Evolutionary conservation across 176 grass and related monocot genomes (phyloP), one percentile per base, ranked within the genome.

Genomic region (Cymbopogon citratus): DNA sequence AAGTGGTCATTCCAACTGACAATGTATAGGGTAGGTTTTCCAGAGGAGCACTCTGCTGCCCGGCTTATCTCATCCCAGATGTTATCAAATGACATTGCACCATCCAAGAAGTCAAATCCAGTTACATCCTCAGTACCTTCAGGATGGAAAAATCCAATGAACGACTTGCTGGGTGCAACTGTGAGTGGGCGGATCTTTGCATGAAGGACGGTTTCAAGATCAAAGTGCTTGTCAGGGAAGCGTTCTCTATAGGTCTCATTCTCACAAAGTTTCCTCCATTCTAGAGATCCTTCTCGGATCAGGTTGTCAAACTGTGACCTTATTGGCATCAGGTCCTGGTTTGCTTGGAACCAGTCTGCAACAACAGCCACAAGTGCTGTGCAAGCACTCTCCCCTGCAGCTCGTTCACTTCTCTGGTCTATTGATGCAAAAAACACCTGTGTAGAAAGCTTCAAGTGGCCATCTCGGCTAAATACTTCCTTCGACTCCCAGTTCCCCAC

Each of bases 1-100:
- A 98, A 94, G 48, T 98, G 95, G 74, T 98, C 95, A 0, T 98
- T 98, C 95, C 95, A 98, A 71, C 95, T 98, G 49, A 98, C 90
- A 21, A 99, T 95, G 75, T 99, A 99, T 21, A 99, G 39, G 14
- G 81, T 90, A 26, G 84, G 82, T 21, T 70, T 88, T 25, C 85
- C 90, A 26, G 77, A 70, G 16, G 66, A 78, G 23, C 43, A 74
- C 48, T 85, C 76, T 2, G 89, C 85, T 28, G 90, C 82, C 82
- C 41, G 75, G 80, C 87, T 86, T 63, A 99, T 93, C 89, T 99
- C 96, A 78, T 93, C 91, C 96, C 96, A 99, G 73, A 99, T 93
- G 72, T 85, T 86, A 51, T 95, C 96, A 12, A 99, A 99, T 18
- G 96, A 95, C 96, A 99, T 99, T 0, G 91, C 91, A 18, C 86